Base-by-base conservation (phyloP, 2,329 filamentous ascomycete species). In the Ceratocystis lukuohia region DNA sequence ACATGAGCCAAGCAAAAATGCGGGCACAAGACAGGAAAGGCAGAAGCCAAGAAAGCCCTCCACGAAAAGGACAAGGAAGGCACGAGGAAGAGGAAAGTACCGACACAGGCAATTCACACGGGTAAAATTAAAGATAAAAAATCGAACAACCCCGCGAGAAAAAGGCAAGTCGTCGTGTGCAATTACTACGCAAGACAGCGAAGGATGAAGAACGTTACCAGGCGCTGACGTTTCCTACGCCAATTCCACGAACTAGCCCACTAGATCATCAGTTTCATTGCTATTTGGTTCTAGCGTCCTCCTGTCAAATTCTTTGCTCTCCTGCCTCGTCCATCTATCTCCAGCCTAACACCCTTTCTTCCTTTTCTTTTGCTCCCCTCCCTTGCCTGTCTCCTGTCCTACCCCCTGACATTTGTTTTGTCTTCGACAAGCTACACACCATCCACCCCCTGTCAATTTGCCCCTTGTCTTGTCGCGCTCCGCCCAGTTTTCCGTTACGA, bases 121-220 rank as follows among this genome's bases (percentile, higher is more conserved):
- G 12, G 37, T 12, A 41, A 41, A 41, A 41, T 41, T 41, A 15
- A 41, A 15, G 37, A 41, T 8, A 41, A 41, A 15, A 37, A 15
- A 15, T 15, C 12, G 10, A 12, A 5, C 37, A 41, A 4, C 37
- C 37, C 37, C 37, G 37, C 37, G 10, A 41, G 25, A 33, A 28
- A 15, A 15, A 61, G 33, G 61, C 33, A 62, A 62, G 61, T 62
- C 33, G 33, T 62, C n/a, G 61, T 62, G 61, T 62, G 37, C 37
- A 44, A 30, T 62, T 44, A 15, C 61, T 41, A 12, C 28, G 15
- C 7, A n/a, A 41, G 44, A 50, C 37, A 28, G 25, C 33, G 5
- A 41, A 33, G 59, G 33, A 12, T 56, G 12, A 15, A 15, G 15
- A 17, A 57, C 28, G 8, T 12, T 57, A 1, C 53, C 25, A 33